Base-by-base conservation (phyloP, 768 basidiomycete species). In the Kockovaella imperatae region DNA sequence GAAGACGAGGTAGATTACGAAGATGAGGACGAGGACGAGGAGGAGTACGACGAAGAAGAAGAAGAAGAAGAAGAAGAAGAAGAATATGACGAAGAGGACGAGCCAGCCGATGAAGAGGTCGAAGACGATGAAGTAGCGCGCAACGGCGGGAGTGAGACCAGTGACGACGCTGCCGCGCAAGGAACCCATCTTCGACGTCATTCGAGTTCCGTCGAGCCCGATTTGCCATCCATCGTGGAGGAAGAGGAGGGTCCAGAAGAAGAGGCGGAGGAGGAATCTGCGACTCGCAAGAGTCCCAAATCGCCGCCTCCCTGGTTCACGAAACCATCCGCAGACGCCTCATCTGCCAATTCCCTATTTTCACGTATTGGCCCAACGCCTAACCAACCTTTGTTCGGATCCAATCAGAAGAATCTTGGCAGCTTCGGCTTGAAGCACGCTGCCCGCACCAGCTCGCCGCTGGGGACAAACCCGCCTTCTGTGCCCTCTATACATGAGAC, bases 281-380 rank as follows among this genome's bases (percentile, higher is more conserved):
- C 38, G 18, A 21, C 26, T n/a, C 28, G 42, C 25, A 10, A 45
- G 20, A 49, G 28, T 13, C 46, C 36, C 7, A 53, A 54, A 35
- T 60, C 62, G 6, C 58, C 58, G 28, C 56, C 62, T 17, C 30
- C 52, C 18, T 57, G 59, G 53, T 60, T 60, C 34, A 47, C 53
- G 28, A 60, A 56, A 18, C 47, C 51, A n/a, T 10, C 41, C 21
- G 20, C 40, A 21, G 34, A 31, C 29, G 45, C 35, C 4, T 29
- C 46, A 23, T 26, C 50, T 17, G 14, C 30, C 6, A 18, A 41
- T 10, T 17, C 41, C 26, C 26, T 26, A 36, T 20, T 28, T 28
- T 28, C 47, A n/a, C 17, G 17, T 34, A 26, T 47, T 24, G 35
- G 11, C 18, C 39, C 53, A n/a, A 23, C 45, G 13, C 5, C 44